Evolutionary conservation across 352 stramenopile genomes (phyloP).

Genomic region (Globisporangium megalacanthum): DNA sequence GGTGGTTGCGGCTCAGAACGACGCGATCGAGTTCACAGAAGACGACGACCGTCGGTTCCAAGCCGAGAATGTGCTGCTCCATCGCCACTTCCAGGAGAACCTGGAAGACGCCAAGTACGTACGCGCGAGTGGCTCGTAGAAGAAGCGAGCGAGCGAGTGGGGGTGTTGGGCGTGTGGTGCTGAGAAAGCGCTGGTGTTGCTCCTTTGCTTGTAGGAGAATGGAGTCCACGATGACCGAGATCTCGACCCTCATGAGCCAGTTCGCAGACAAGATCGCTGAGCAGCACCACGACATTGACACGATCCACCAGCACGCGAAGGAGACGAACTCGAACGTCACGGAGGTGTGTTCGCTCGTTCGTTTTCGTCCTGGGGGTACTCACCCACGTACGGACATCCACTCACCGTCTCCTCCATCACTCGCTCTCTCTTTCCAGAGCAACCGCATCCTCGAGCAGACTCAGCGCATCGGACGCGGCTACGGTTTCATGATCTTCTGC

Average conservation of each 20-base stretch:
- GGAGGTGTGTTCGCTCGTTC: constrained; percentile 26
- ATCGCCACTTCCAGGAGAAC: constrained; percentile 84
- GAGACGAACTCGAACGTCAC: constrained; percentile 70
- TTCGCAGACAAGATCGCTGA: constrained; percentile 84
- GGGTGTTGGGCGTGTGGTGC: neutral
- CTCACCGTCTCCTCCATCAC: no score
- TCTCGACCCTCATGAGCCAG: constrained; percentile 80
- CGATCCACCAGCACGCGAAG: constrained; percentile 66
- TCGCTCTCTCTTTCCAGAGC: constrained; percentile 29
- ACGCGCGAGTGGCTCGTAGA: neutral
- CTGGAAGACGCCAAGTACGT: constrained; percentile 83
- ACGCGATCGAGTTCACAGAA: constrained; percentile 59
- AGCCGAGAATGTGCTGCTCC: constrained; percentile 68
- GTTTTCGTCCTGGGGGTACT: neutral
- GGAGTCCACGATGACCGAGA: constrained; percentile 82
- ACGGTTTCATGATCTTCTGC: constrained; percentile 86
- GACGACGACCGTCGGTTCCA: constrained; percentile 52
- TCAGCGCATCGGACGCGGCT: constrained; percentile 64
- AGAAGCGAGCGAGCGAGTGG: neutral
- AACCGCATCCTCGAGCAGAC: constrained; percentile 74
- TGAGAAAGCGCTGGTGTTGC: no score
- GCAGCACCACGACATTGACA: constrained; percentile 72
- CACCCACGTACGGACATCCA: no score
- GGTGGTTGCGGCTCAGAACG: constrained; percentile 37
- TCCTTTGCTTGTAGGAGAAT: constrained; percentile 42